These are phyloP conservation scores for Ustilago sp. DNA, from an alignment of 1,284 basidiomycete genomes.

Conservation along the genomic window DNA sequence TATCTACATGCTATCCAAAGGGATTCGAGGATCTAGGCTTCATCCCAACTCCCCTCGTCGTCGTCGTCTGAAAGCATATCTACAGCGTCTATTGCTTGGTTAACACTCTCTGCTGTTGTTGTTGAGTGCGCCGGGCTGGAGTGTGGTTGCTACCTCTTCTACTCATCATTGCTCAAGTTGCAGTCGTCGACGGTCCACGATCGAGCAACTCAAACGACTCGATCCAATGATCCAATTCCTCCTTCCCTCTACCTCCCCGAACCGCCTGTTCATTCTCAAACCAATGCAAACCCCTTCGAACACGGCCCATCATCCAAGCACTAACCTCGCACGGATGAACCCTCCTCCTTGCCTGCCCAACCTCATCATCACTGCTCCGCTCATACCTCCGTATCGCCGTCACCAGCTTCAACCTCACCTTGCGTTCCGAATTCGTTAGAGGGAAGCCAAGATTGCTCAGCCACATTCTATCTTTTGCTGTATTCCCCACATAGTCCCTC, in stretches of 20 bases:
- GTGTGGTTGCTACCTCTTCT: conserved; percentile 21
- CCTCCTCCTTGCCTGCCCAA: neutral
- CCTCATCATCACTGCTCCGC: neutral
- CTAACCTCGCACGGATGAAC: conserved; percentile 44
- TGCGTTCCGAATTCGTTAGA: neutral
- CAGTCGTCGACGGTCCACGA: neutral
- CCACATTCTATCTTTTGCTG: conserved; percentile 14
- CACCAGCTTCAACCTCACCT: conserved; percentile 13
- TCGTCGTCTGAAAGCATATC: conserved; percentile 26
- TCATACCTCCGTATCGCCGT: conserved; percentile 11
- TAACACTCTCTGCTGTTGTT: neutral
- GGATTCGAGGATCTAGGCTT: neutral
- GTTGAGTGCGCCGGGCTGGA: neutral
- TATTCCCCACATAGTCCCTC: conserved; percentile 33
- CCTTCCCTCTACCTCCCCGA: neutral
- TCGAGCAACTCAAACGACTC: conserved; percentile 20
- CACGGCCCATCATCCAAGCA: conserved; percentile 43
- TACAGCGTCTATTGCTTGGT: conserved; percentile 20
- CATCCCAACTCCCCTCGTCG: conserved; percentile 5
- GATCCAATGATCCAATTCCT: conserved; percentile 14
- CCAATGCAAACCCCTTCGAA: conserved; percentile 20
- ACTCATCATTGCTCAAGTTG: conserved; percentile 24
- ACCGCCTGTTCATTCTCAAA: conserved; percentile 4
- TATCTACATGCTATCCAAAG: neutral
- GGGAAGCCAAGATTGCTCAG: conserved; percentile 11